Base-by-base conservation (phyloP, 2,329 filamentous ascomycete genomes). In the Phoma sp. region DNA sequence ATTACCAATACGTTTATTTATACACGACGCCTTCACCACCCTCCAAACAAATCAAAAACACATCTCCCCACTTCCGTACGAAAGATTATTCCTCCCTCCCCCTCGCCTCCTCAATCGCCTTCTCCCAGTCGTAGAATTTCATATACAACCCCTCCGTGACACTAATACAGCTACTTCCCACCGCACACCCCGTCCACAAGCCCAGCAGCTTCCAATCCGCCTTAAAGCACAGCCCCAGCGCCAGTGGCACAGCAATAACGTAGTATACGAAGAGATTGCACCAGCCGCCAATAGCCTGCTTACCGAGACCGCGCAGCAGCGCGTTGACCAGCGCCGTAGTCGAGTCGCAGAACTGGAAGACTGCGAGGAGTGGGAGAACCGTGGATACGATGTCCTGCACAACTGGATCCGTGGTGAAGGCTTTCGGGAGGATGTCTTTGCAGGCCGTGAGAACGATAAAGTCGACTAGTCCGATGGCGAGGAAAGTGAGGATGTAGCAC, bases 201-300 rank as follows among this genome's bases (percentile, higher is more conserved):
- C 75, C 74, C 37, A 66, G 56, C 4, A 78, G 60, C 25, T 74
- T 72, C 59, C 74, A 53, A 29, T 71, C 65, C n/a, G 64, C 65
- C 6, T 67, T 63, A 24, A 78, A 73, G 43, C 74, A 74, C 39
- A 78, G 53, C 8, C 65, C 66, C 41, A 77, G 60, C 6, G 74
- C 68, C 31, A 76, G 48, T 2, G 76, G 76, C 6, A 77, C 71
- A 0, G 74, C 74, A 45, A 75, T 67, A 6, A 71, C 44, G 47
- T 78, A 78, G 31, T 77, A 76, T 2, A 76, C 73, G 3, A 69
- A 64, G 15, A 77, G 49, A 46, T 74, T 76, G 17, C 72, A 70
- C 59, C 70, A 76, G 0, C 76, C 76, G 6, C 74, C 75, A 5
- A 78, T 72, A 1, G 65, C 68, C 54, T 77, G 76, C 52, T 72